Evolutionary conservation across 2,329 filamentous ascomycete species (phyloP), one percentile per base, ranked within the genome.

Genomic region (Clathrospora elynae): DNA sequence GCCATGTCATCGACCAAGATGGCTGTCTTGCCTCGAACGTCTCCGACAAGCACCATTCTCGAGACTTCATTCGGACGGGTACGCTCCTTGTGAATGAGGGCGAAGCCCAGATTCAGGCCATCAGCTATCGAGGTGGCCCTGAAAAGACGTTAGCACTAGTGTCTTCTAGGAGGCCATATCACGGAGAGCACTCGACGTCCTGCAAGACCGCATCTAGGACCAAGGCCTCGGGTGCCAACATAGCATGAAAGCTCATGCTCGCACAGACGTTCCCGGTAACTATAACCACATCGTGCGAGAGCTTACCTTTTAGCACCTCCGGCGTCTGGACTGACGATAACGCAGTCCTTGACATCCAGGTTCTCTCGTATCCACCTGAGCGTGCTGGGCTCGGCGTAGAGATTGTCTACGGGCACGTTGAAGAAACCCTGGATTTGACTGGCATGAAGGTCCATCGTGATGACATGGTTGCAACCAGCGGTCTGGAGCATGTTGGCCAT

Each of bases 1-100:
- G 91, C 91, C 90, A 97, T 96, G 69, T 97, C 92, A 69, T 97
- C 92, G 33, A 99, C 92, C 34, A 99, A 84, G 65, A 99, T 96
- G 47, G 92, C 92, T 19, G 92, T 85, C 75, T 93, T 93, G 74
- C 88, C 88, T 56, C 84, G 81, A 32, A 97, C 93, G 55, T 95
- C 90, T 56, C 93, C 93, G 35, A 97, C 92, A n/a, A 99, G 85
- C 1, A 90, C 88, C 90, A 96, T 95, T 61, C 89, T 86, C 7
- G 87, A 90, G 49, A 96, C 90, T 66, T 95, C 90, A 63, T 95
- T 95, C 8, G 85, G 85, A n/a, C 89, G 84, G 5, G 90, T 87
- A 44, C 91, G 88, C 74, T 96, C 92, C 76, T 97, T 96, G 80
- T 96, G 91, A 59, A 97, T 97, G 40, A 97, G 82, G 6, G 92